A percentile compares a stretch with the other conserved stretches of the same genome.
Evolutionary conservation across 306 rosid species (phyloP).

Genomic region (Senna siamea): DNA sequence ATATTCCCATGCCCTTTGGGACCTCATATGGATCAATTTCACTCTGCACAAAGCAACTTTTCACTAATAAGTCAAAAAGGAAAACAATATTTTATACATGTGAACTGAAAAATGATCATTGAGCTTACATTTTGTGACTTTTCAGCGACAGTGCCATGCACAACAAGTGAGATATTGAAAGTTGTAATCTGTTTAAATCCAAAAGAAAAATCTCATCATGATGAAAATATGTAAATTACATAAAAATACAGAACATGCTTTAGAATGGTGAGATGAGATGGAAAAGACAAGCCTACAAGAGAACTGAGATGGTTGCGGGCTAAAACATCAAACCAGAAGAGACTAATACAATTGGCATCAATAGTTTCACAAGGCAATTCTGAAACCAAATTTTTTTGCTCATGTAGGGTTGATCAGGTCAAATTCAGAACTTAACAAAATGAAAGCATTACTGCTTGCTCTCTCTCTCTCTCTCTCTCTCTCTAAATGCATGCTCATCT

Average conservation of each 20-base stretch:
- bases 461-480: background rate
- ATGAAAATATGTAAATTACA: conserved; percentile 32
- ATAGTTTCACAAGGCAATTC: background rate
- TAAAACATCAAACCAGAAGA: background rate
- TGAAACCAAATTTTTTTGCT: background rate
- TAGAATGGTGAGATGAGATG: conserved; percentile 3
- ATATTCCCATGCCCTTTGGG: conserved; percentile 85
- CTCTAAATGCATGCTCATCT: no score
- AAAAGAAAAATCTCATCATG: conserved; percentile 28
- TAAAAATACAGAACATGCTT: conserved; percentile 18
- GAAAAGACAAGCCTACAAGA: background rate
- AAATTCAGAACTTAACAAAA: background rate
- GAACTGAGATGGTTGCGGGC: background rate
- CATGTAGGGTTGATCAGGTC: background rate
- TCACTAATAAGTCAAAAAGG: conserved; percentile 23
- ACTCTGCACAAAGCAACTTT: conserved; percentile 52
- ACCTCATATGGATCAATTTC: conserved; percentile 75
- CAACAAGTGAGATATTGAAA: conserved; percentile 83
- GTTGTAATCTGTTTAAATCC: conserved; percentile 79
- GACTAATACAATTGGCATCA: background rate
- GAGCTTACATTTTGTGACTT: conserved; percentile 60
- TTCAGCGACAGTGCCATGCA: conserved; percentile 89
- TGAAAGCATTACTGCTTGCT: background rate
- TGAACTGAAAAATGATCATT: conserved; percentile 18
- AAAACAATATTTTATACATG: conserved; percentile 20